Conservation (phyloP, 2,329 filamentous ascomycete genomes). For the Gremmenia infestans region DNA sequence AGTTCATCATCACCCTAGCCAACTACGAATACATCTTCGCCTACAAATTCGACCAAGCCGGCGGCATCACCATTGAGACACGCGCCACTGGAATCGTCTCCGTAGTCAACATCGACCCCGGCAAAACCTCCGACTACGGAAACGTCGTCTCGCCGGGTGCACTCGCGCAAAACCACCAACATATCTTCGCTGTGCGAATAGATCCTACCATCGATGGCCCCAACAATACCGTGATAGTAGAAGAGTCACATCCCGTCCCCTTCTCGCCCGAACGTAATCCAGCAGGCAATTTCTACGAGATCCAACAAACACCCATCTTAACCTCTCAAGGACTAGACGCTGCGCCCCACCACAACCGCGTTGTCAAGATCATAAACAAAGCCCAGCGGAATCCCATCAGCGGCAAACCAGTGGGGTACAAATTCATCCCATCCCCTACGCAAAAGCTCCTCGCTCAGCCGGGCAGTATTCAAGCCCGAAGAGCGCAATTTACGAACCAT, state of each 20-base stretch:
- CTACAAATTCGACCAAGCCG: slow-evolving; percentile 60
- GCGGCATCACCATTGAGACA: slow-evolving; percentile 55
- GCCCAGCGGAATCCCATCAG: slow-evolving; percentile 75
- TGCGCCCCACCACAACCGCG: slow-evolving; percentile 48
- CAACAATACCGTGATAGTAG: slow-evolving; percentile 47
- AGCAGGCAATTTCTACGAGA: slow-evolving; percentile 46
- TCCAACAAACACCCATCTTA: slow-evolving; percentile 40
- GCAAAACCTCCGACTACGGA: slow-evolving; percentile 47
- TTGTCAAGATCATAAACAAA: slow-evolving; percentile 85
- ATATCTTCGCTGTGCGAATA: slow-evolving; percentile 51
- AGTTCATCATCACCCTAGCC: slow-evolving; percentile 63
- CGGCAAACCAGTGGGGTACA: slow-evolving; percentile 78
- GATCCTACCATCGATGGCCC: slow-evolving; percentile 53
- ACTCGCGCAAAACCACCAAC: slow-evolving; percentile 55
- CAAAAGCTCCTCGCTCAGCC: slow-evolving; percentile 75
- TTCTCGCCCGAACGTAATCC: slow-evolving; percentile 43
- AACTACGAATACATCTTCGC: slow-evolving; percentile 69
- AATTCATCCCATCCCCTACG: slow-evolving; percentile 80
- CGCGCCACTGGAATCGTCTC: slow-evolving; percentile 62
- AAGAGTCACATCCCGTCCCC: slow-evolving; percentile 47
- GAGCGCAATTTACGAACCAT: slow-evolving; percentile 81
- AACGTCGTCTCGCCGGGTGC: slow-evolving; percentile 59
- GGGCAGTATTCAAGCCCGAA: slow-evolving; percentile 81
- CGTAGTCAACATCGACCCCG: slow-evolving; percentile 49
- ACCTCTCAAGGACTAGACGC: slow-evolving; percentile 40